Evolutionary conservation across 2,329 filamentous ascomycete species (phyloP).

Genomic region (Penicillium hordei): DNA sequence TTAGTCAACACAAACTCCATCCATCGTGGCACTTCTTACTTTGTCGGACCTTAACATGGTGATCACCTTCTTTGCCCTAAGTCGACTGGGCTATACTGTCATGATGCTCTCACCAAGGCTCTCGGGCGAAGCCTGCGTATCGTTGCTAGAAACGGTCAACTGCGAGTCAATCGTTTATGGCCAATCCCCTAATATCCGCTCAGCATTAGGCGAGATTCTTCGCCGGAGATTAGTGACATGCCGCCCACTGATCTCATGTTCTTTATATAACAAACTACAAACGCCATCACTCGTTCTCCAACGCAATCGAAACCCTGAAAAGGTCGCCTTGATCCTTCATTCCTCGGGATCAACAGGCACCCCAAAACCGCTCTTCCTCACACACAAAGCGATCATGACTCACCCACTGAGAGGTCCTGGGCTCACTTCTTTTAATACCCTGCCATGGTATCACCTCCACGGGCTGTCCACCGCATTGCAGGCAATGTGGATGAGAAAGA

Average conservation of each 20-base stretch:
- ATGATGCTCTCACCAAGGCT: slow-evolving; percentile 48
- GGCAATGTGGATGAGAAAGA: slow-evolving; percentile 47
- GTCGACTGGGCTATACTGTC: slow-evolving; percentile 46
- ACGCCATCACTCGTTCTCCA: slow-evolving; percentile 20
- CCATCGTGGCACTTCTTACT: slow-evolving; percentile 42
- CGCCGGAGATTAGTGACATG: slow-evolving; percentile 26
- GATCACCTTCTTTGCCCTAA: slow-evolving; percentile 47
- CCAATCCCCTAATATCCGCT: slow-evolving; percentile 33
- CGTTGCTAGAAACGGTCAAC: slow-evolving; percentile 39
- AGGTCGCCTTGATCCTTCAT: slow-evolving; percentile 46
- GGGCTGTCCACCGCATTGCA: slow-evolving; percentile 45
- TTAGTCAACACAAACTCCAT: slow-evolving; percentile 20
- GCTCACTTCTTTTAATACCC: slow-evolving; percentile 44
- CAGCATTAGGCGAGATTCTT: slow-evolving; percentile 33
- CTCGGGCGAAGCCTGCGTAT: slow-evolving; percentile 42
- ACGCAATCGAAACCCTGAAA: slow-evolving; percentile 26
- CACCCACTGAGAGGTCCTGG: slow-evolving; percentile 39
- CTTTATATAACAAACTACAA: slow-evolving; percentile 8
- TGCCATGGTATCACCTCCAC: slow-evolving; percentile 49
- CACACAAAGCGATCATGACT: slow-evolving; percentile 42
- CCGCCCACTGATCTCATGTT: slow-evolving; percentile 24
- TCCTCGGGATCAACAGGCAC: slow-evolving; percentile 52
- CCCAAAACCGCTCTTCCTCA: slow-evolving; percentile 49
- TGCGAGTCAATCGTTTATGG: slow-evolving; percentile 42
- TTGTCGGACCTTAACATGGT: slow-evolving; percentile 46